Evolutionary conservation across 1,139 yeast genomes (phyloP).

Genomic region (Hyphopichia buzzinii): DNA sequence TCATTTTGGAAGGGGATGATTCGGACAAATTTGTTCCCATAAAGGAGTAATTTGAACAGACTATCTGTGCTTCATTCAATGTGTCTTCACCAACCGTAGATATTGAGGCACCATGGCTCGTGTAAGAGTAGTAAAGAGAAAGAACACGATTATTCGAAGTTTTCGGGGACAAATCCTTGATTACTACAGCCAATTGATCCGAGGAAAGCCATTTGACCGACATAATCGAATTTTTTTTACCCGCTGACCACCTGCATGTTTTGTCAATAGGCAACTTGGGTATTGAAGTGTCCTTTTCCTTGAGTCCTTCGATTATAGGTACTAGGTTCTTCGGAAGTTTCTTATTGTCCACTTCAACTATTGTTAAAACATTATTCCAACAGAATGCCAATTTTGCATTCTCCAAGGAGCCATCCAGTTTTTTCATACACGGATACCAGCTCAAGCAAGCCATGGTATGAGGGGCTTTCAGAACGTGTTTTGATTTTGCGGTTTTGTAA

Average conservation of each 20-base stretch:
- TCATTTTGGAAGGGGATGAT: too few species aligned
- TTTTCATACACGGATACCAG: conserved; percentile 54
- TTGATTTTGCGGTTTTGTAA: conserved; percentile 50
- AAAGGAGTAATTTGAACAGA: background rate
- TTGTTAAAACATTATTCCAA: conserved; percentile 58
- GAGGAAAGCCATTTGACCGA: conserved; percentile 61
- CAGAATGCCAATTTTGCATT: conserved; percentile 62
- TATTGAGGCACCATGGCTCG: conserved; percentile 1
- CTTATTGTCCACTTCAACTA: conserved; percentile 49
- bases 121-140: conserved; percentile 9
- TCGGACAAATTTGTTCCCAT: background rate
- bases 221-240: conserved; percentile 41
- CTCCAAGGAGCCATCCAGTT: conserved; percentile 23
- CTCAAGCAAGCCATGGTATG: conserved; percentile 42
- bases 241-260: conserved; percentile 42
- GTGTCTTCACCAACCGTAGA: conserved; percentile 7
- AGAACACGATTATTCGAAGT: conserved; percentile 2
- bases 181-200: conserved; percentile 43
- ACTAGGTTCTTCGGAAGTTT: conserved; percentile 28
- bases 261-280: conserved; percentile 41
- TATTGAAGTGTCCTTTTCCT: conserved; percentile 38
- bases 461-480: conserved; percentile 13
- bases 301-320: conserved; percentile 29
- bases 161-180: conserved; percentile 5
- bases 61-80: background rate